Conservation (phyloP, 345 rosid genomes). For the Syzygium jambos region DNA sequence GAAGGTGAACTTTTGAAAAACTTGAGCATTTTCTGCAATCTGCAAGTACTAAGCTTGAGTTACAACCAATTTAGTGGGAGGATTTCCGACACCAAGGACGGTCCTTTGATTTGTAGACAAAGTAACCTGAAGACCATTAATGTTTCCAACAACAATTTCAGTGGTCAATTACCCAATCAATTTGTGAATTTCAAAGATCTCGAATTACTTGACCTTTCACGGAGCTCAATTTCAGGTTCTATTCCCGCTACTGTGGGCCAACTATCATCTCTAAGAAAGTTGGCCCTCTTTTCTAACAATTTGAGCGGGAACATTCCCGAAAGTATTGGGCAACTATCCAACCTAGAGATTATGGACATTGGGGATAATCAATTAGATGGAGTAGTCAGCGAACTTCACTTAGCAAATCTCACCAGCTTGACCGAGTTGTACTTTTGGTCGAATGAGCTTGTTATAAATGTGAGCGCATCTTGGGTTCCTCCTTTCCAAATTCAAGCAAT, state of each 20-base stretch:
- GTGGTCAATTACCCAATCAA: constrained; percentile 8
- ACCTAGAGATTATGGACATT: not conserved
- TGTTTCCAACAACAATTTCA: not conserved
- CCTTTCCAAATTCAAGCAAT: not conserved
- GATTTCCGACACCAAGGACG: not conserved
- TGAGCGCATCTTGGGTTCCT: not conserved
- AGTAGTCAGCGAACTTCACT: constrained; percentile 9
- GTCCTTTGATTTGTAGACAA: not conserved
- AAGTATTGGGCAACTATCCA: constrained; percentile 3
- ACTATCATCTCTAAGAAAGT: not conserved
- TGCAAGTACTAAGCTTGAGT: not conserved
- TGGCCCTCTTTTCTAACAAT: constrained; percentile 3
- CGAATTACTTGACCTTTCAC: not conserved
- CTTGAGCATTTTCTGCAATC: not conserved
- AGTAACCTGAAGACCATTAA: not conserved
- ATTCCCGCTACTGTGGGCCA: constrained; percentile 5
- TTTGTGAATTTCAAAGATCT: constrained; percentile 1
- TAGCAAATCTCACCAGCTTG: constrained; percentile 14
- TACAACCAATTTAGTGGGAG: not conserved
- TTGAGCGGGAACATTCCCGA: constrained; percentile 9
- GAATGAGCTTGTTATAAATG: not conserved
- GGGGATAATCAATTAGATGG: constrained; percentile 8
- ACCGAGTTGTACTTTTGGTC: not conserved
- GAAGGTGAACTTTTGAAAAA: not conserved
- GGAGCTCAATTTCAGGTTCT: constrained; percentile 9